phyloP scores from a whole-genome alignment of 106 monocot species.

The Allium fistulosum region DNA sequence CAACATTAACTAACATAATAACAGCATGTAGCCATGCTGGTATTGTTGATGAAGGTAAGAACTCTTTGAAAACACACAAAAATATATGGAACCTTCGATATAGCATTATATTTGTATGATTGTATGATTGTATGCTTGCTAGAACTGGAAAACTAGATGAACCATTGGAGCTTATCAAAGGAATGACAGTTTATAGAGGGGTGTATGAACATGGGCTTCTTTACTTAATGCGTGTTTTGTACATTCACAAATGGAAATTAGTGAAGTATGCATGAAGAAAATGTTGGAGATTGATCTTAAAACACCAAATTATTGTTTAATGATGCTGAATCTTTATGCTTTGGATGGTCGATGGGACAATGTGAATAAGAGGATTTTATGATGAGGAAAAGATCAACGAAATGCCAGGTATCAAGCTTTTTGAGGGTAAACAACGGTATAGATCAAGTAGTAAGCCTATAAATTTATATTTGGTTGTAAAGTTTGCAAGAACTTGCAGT shows the following conservation, averaged over 20 bases:
- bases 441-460: too few species aligned
- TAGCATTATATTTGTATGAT: slow-evolving; percentile 65
- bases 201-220: slow-evolving; percentile 33
- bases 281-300: slow-evolving; percentile 50
- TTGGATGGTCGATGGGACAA: slow-evolving; percentile 46
- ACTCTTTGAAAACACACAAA: slow-evolving; percentile 26
- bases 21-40: slow-evolving; percentile 53
- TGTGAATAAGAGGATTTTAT: slow-evolving; percentile 24
- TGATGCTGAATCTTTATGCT: slow-evolving; percentile 55
- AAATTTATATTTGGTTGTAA: too few species aligned
- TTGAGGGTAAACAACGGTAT: background rate
- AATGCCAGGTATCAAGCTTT: slow-evolving; percentile 38
- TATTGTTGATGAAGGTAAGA: slow-evolving; percentile 35
- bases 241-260: slow-evolving; percentile 46
- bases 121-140: slow-evolving; percentile 28
- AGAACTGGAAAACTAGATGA: slow-evolving; percentile 51
- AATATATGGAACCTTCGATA: slow-evolving; percentile 32
- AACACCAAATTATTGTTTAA: slow-evolving; percentile 42
- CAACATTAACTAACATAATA: slow-evolving; percentile 46
- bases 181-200: slow-evolving; percentile 31
- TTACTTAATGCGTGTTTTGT: slow-evolving; percentile 47
- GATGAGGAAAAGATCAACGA: slow-evolving; percentile 39
- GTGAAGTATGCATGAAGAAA: slow-evolving; percentile 35
- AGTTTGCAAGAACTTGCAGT: too few species aligned
- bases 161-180: slow-evolving; percentile 42